Conservation (phyloP, 495 filamentous ascomycete genomes). For the Hypoxylon trugodes region DNA sequence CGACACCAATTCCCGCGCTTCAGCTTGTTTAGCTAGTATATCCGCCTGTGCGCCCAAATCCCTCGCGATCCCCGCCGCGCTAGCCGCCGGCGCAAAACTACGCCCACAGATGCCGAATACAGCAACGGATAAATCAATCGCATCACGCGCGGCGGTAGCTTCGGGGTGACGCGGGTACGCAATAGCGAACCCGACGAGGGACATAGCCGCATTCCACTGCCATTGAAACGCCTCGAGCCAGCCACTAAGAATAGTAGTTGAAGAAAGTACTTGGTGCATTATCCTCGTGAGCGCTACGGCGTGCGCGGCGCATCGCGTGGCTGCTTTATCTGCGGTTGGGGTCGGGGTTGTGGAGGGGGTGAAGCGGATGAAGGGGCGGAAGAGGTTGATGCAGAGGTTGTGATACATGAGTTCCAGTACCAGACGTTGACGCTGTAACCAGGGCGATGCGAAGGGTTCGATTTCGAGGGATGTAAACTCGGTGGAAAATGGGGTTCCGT, state of each 20-base stretch:
- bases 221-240: slow-evolving; percentile 62
- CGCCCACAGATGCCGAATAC: slow-evolving; percentile 58
- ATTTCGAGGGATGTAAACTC: slow-evolving; percentile 49
- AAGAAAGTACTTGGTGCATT: slow-evolving; percentile 57
- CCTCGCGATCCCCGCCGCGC: slow-evolving; percentile 52
- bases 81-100: slow-evolving; percentile 54
- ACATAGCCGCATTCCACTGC: slow-evolving; percentile 62
- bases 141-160: slow-evolving; percentile 45
- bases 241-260: slow-evolving; percentile 55
- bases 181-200: slow-evolving; percentile 59
- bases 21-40: slow-evolving; percentile 6
- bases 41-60: slow-evolving; percentile 33
- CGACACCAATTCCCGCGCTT: neutral
- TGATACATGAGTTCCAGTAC: slow-evolving; percentile 64
- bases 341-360: slow-evolving; percentile 1
- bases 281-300: slow-evolving; percentile 60
- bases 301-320: slow-evolving; percentile 54
- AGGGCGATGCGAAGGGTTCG: slow-evolving; percentile 49
- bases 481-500: slow-evolving; percentile 54
- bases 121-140: slow-evolving; percentile 50
- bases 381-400: slow-evolving; percentile 53
- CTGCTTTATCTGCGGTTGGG: slow-evolving; percentile 41
- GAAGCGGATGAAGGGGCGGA: slow-evolving; percentile 60
- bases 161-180: slow-evolving; percentile 48
- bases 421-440: slow-evolving; percentile 59